Conservation (phyloP, 1,284 basidiomycete species). For the Ustilago sp. region DNA sequence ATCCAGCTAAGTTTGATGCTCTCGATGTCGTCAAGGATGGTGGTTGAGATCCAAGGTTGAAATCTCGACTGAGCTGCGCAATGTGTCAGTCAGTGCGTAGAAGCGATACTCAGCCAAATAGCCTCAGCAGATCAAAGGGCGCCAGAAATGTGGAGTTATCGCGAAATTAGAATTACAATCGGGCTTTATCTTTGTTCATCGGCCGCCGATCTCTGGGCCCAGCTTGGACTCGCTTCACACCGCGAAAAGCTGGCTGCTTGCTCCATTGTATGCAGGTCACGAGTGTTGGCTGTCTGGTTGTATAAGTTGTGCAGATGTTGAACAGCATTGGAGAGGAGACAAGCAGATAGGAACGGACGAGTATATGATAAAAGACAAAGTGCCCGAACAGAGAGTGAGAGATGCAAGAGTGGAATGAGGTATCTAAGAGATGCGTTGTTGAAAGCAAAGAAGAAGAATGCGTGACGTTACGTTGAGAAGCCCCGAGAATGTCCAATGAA, state of each 20-base stretch:
- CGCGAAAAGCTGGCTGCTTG: not conserved
- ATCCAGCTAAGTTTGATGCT: not conserved
- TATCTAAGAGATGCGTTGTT: constrained; percentile 48
- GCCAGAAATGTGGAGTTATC: constrained; percentile 12
- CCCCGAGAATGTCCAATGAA: constrained; percentile 41
- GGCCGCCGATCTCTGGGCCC: not conserved
- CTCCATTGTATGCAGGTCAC: not conserved
- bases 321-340: constrained; percentile 50
- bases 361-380: constrained; percentile 13
- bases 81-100: constrained; percentile 41
- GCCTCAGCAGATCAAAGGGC: constrained; percentile 4
- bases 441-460: constrained; percentile 44
- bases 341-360: constrained; percentile 19
- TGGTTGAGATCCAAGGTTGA: constrained; percentile 7
- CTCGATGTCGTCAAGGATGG: not conserved
- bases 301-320: constrained; percentile 48
- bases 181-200: not conserved
- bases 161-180: not conserved
- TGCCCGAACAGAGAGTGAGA: constrained; percentile 21
- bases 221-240: not conserved
- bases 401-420: constrained; percentile 23
- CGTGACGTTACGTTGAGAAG: constrained; percentile 51
- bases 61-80: constrained; percentile 22
- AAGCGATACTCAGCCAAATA: constrained; percentile 1
- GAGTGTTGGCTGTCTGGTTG: constrained; percentile 20